Evolutionary conservation across 345 rosid species (phyloP).

Genomic region (Dipteronia dyeriana): DNA sequence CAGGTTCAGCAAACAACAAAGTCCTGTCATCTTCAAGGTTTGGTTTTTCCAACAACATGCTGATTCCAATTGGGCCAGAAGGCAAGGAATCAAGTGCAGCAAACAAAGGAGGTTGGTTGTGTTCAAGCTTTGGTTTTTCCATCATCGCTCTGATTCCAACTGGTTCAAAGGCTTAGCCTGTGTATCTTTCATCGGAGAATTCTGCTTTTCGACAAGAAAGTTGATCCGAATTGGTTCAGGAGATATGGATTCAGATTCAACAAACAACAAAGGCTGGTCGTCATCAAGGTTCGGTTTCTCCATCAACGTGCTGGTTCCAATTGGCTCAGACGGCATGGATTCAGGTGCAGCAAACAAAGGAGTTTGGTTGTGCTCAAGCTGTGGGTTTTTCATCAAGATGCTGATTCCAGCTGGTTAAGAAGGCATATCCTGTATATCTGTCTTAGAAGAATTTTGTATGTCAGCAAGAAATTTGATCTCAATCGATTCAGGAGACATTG

Average conservation of each 20-base stretch:
- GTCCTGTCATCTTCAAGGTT: too few relatives aligned
- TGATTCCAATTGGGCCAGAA: too few relatives aligned
- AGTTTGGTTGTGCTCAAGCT: background rate
- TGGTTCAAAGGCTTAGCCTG: slow-evolving; percentile 20
- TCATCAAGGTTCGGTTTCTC: background rate
- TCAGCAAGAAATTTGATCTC: slow-evolving; percentile 28
- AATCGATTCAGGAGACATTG: too few relatives aligned
- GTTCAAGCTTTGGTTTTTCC: background rate
- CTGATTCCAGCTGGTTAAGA: background rate
- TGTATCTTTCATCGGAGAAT: too few relatives aligned
- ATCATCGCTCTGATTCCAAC: background rate
- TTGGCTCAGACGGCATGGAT: background rate
- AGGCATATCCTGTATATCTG: slow-evolving; percentile 28
- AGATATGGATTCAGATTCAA: background rate
- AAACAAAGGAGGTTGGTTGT: too few relatives aligned
- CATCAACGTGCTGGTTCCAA: background rate
- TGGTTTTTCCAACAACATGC: background rate
- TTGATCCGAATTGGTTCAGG: slow-evolving; percentile 25
- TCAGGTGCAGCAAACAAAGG: background rate
- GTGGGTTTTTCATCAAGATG: background rate
- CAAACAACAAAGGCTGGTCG: background rate
- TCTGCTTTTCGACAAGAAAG: slow-evolving; percentile 20
- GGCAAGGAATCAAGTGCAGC: too few relatives aligned
- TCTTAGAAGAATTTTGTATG: slow-evolving; percentile 21
- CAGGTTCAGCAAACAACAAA: too few relatives aligned